phyloP scores from a whole-genome alignment of 345 rosid genomes.

The Bretschneidera sinensis region DNA sequence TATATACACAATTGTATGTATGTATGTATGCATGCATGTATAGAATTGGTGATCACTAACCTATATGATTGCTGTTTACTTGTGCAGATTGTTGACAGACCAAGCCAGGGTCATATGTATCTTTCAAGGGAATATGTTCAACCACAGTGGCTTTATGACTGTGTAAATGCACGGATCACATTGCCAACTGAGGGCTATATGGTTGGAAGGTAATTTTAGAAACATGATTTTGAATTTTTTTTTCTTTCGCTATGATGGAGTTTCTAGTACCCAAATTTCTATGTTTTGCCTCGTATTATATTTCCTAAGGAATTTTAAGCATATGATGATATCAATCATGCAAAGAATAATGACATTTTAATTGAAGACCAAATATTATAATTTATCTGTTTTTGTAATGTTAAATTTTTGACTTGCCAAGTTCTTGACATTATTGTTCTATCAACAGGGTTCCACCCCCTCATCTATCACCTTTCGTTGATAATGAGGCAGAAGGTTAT shows the following conservation, averaged over 20 bases:
- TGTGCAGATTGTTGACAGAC: constrained; percentile 84
- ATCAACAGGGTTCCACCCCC: constrained; percentile 74
- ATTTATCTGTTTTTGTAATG: no score
- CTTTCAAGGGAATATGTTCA: constrained; percentile 86
- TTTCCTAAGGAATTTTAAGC: no score
- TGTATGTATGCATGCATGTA: no score
- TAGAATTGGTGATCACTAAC: not conserved
- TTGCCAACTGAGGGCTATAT: constrained; percentile 65
- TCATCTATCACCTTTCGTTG: constrained; percentile 83
- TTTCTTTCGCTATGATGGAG: no score
- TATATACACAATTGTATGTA: no score
- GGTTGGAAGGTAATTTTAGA: constrained; percentile 65
- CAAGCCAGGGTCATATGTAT: constrained; percentile 73
- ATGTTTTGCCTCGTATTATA: no score
- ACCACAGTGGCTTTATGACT: constrained; percentile 94
- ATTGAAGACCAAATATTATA: not conserved
- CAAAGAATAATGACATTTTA: not conserved
- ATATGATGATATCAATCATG: no score
- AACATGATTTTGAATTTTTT: not conserved
- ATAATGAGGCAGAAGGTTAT: constrained; percentile 86
- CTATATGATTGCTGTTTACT: not conserved
- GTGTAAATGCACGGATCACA: constrained; percentile 67
- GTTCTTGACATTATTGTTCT: constrained; percentile 3
- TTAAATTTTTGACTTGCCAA: not conserved
- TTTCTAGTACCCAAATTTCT: no score